phyloP scores from a whole-genome alignment of 306 rosid genomes.

The Ormosia semicastrata region DNA sequence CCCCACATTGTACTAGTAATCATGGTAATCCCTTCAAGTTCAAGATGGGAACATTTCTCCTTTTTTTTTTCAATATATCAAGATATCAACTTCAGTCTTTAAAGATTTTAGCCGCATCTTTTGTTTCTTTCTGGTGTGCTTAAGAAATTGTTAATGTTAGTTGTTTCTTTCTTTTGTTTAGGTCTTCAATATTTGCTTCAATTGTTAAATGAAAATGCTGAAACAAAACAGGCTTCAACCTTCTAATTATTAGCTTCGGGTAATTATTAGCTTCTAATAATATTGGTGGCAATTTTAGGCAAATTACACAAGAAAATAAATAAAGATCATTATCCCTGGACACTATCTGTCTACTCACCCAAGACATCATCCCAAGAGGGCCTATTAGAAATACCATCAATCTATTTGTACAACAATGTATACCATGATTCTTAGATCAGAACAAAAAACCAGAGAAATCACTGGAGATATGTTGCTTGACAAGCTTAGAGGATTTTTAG shows the following conservation, averaged over 20 bases:
- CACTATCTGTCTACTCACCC: background rate
- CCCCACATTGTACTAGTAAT: too few species aligned
- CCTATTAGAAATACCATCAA: background rate
- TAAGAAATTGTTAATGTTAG: background rate
- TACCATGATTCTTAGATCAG: background rate
- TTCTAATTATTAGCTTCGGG: background rate
- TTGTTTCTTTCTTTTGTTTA: background rate
- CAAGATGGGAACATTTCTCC: background rate
- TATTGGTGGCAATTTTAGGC: background rate
- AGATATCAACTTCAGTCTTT: background rate
- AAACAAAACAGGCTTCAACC: background rate
- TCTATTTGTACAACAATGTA: conserved; percentile 45
- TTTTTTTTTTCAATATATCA: background rate
- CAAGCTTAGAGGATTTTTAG: conserved; percentile 15
- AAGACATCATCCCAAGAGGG: background rate
- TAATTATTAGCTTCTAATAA: background rate
- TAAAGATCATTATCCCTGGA: background rate
- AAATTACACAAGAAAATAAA: background rate
- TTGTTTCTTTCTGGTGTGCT: background rate
- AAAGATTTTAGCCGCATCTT: background rate
- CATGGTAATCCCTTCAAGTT: too few species aligned
- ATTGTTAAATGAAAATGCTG: background rate
- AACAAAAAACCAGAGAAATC: background rate
- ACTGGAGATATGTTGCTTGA: background rate
- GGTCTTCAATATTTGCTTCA: background rate